Evolutionary conservation across 2,329 filamentous ascomycete genomes (phyloP), one percentile per base, ranked within the genome.

Genomic region (Xylaria sp.): DNA sequence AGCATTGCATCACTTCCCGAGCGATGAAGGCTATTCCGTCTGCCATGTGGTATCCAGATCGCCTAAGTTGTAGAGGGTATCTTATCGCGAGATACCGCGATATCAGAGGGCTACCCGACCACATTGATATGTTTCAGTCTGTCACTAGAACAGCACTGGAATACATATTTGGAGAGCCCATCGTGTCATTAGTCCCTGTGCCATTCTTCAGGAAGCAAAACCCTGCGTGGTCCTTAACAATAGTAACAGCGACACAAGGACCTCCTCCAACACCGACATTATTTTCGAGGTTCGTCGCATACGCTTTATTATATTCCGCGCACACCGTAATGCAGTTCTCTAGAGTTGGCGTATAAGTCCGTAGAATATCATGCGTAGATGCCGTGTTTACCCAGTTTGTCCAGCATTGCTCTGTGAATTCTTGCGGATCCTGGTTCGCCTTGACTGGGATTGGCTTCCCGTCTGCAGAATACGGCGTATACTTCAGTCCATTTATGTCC

Each of bases 191-290:
- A 1, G 67, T 69, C 28, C 43, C 64, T 0, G 74, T 75, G 6
- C 68, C 72, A 13, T 75, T 76, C 67, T 76, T 76, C 45, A 76
- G 61, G 30, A 72, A 76, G 52, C 74, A 76, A 46, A 75, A 76
- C 0, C 74, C 74, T 4, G 73, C 71, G 36, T 71, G 61, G 34
- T 70, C 58, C 60, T 75, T 76, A 1, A 67, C 72, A 9, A 76
- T 66, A 3, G 73, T 70, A 8, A 76, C 72, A 2, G 67, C 73
- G 20, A 76, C 66, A 59, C 74, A 76, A 60, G 69, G 73, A 3
- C 74, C 73, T 34, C 74, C 74, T 30, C 73, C 74, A n/a, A 74
- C 74, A 13, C 65, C 72, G 0, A 34, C 62, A 20, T 65, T 65
- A 5, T 58, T 65, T 6, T 52, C 30, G 7, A 76, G 62, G 30